Evolutionary conservation across 345 rosid species (phyloP), one percentile per base, ranked within the genome.

Genomic region (rapeseed (Brassica napus)): DNA sequence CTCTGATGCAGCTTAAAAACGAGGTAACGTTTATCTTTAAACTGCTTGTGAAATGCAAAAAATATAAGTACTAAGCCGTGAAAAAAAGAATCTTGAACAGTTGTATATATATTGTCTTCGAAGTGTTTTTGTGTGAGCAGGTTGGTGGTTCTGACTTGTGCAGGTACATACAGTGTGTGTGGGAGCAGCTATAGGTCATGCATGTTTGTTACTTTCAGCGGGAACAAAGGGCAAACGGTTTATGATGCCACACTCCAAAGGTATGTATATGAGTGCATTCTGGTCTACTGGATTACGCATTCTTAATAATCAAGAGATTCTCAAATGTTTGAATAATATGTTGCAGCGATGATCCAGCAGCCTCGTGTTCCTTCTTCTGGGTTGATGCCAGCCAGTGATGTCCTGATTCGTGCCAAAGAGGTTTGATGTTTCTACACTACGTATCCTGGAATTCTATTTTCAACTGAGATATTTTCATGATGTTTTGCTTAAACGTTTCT

Each of bases 231-330:
- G 97, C 73, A 86, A 88, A 70, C 86, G 99, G 55, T 93, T 82
- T 81, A 91, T 91, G 96, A 85, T 91, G 94, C 95, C 94, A 30
- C 94, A 91, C 82, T 86, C 99, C 59, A 91, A 86, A 91, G 90
- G 98, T 92, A 82, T 1, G 58, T 11, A 12, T 11, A 12, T 2
- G 18, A 28, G n/a, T 54, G 60, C 68, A 78, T 55, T 44, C 14
- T 69, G 49, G 26, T 14, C 10, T 2, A 4, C 16, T 63, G 11
- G 16, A 57, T 73, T 54, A 6, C 28, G 59, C 49, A 61, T 24
- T 37, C 9, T 71, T 52, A 24, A 69, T 60, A 65, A 42, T 30
- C 42, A 24, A 58, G 9, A 16, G 58, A 4, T 68, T 39, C 64
- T 77, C 4, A 68, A 68, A 49, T 66, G 65, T 61, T 82, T 11